Evolutionary conservation across 768 basidiomycete species (phyloP), one percentile per base, ranked within the genome.

Genomic region (Imleria badia): DNA sequence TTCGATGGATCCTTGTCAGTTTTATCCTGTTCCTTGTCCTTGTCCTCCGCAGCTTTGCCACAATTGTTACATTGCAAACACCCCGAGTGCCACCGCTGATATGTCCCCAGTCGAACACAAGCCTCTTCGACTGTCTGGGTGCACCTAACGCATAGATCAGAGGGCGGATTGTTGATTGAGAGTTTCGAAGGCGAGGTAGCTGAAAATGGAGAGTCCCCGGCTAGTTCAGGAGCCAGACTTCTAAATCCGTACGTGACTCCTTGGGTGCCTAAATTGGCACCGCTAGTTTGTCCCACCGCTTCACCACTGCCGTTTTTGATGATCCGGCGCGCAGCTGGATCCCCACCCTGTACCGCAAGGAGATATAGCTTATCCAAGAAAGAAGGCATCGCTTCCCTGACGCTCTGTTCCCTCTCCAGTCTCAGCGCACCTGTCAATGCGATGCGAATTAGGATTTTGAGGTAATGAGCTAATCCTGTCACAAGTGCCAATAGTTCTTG

Each of bases 381-480:
- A 30, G 84, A 86, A 6, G 85, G 76, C 81, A 98, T 90, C 1
- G 94, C 94, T 54, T 89, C 87, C 40, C 82, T 78, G 44, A 90
- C 84, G 53, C 81, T 82, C 65, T 91, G 84, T 66, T 99, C 97
- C 54, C 94, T 81, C 73, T 99, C 97, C 31, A 99, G 80, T 74
- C 93, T 98, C 56, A 99, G 81, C 6, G 94, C 92, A 7, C 94
- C 95, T 0, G 97, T 98, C 43, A 99, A 78, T 3, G 97, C 94
- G 58, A 99, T 98, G 46, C 97, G 89, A 60, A 99, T 99, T 51
- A 99, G 85, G 73, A 99, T 98, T 78, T 99, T 99, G 68, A 99
- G 86, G 73, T 99, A 98, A 73, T 99, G 97, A 6, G 97, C 97
- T 33, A 99, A 80, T n/a, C 97, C 96, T 0, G 97, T 99, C 59